Percentiles rank a stretch among this genome's conserved stretches.
Conservation (phyloP, 306 rosid genomes). For the Alnus rubra region DNA sequence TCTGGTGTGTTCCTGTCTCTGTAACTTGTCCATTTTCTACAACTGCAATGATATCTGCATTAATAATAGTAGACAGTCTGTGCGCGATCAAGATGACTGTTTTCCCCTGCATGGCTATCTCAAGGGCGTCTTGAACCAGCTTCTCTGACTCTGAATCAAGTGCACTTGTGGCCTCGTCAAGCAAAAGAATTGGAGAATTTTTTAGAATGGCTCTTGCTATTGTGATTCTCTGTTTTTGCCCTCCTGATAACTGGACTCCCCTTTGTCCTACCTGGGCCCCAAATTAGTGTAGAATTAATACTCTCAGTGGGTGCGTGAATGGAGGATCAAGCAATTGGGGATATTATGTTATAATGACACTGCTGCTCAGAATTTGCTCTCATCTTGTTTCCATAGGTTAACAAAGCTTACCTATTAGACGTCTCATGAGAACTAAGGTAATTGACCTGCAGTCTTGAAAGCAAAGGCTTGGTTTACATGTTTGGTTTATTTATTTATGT, state of each 20-base stretch:
- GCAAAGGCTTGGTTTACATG: too few species aligned
- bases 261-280: slow-evolving; percentile 69
- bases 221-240: slow-evolving; percentile 88
- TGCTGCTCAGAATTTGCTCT: too few species aligned
- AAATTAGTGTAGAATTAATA: not conserved
- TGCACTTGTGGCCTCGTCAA: slow-evolving; percentile 95
- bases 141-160: slow-evolving; percentile 85
- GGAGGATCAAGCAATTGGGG: too few species aligned
- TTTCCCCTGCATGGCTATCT: slow-evolving; percentile 72
- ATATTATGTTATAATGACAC: too few species aligned
- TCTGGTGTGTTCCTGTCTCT: slow-evolving; percentile 73
- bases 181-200: slow-evolving; percentile 76
- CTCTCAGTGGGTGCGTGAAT: too few species aligned
- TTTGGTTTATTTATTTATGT: too few species aligned
- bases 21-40: slow-evolving; percentile 69
- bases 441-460: too few species aligned
- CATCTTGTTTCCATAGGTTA: too few species aligned
- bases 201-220: slow-evolving; percentile 89
- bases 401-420: too few species aligned
- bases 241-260: slow-evolving; percentile 88
- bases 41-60: slow-evolving; percentile 82
- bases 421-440: too few species aligned
- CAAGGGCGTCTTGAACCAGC: slow-evolving; percentile 84
- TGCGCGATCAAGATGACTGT: slow-evolving; percentile 85
- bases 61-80: slow-evolving; percentile 73